These are phyloP conservation scores for Beauveria australis DNA, from an alignment of 2,329 filamentous ascomycete species.

Conservation along the genomic window DNA sequence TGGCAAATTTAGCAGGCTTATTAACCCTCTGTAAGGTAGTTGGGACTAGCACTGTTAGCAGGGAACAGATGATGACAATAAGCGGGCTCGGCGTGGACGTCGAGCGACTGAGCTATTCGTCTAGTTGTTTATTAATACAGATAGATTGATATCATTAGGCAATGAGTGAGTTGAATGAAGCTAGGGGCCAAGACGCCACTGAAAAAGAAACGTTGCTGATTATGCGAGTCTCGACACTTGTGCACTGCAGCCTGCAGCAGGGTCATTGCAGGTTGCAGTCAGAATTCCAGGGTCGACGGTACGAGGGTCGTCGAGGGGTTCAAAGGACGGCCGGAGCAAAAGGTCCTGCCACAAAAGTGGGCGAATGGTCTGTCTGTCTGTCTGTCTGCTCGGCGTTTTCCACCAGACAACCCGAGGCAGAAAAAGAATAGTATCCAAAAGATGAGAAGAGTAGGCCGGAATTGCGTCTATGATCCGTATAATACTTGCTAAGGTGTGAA, in stretches of 20 bases:
- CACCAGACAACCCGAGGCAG: not conserved
- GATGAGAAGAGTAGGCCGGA: too few species aligned
- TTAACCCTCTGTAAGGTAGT: not conserved
- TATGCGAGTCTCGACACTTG: not conserved
- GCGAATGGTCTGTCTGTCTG: not conserved
- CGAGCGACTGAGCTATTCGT: too few species aligned
- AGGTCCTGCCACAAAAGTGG: not conserved
- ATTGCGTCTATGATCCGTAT: too few species aligned
- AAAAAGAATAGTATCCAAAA: too few species aligned
- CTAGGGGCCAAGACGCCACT: too few species aligned
- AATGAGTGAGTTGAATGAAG: too few species aligned
- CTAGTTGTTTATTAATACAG: too few species aligned
- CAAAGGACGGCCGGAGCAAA: not conserved
- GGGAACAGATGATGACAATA: not conserved
- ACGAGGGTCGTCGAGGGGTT: not conserved
- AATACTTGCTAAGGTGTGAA: too few species aligned
- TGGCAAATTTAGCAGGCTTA: too few species aligned
- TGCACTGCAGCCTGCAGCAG: too few species aligned
- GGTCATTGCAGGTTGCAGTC: not conserved
- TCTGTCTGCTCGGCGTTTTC: not conserved
- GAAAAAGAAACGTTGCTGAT: not conserved
- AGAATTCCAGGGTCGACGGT: not conserved
- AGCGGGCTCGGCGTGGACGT: not conserved
- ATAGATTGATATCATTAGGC: too few species aligned
- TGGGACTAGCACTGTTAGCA: not conserved